A percentile compares a stretch with the other conserved stretches of the same genome.
Conservation (phyloP, 805 yeast genomes). For the Maudiozyma barnettii region DNA sequence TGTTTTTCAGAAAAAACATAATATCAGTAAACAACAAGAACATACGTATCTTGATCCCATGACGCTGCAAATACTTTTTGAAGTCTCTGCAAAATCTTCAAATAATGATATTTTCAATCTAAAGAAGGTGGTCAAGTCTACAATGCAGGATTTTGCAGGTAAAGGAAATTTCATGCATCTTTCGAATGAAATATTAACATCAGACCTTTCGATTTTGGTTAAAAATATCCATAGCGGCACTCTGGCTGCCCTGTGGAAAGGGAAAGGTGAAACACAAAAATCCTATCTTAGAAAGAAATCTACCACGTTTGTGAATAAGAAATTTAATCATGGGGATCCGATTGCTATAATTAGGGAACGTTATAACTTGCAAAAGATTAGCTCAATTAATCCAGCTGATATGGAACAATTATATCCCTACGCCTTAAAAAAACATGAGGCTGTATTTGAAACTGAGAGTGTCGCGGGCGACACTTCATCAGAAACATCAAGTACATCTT, state of each 20-base stretch:
- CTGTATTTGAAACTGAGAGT: neutral
- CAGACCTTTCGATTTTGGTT: conserved; percentile 29
- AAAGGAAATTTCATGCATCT: conserved; percentile 28
- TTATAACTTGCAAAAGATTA: conserved; percentile 1
- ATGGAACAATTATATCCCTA: neutral
- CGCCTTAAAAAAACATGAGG: neutral
- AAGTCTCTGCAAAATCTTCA: conserved; percentile 37
- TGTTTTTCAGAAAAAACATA: conserved; percentile 67
- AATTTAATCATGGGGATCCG: conserved; percentile 20
- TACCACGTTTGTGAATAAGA: conserved; percentile 11
- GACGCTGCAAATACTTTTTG: conserved; percentile 42
- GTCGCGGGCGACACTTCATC: neutral
- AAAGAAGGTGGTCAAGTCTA: conserved; percentile 59
- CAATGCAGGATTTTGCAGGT: conserved; percentile 57
- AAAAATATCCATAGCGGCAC: conserved; percentile 28
- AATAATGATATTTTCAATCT: conserved; percentile 40
- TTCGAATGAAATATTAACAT: conserved; percentile 33
- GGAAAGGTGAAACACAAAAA: conserved; percentile 37
- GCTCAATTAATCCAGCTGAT: conserved; percentile 10
- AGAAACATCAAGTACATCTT: conserved; percentile 7
- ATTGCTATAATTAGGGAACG: neutral
- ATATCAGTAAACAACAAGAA: conserved; percentile 32
- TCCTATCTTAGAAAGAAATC: conserved; percentile 6
- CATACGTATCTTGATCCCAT: conserved; percentile 47
- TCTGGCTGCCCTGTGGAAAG: conserved; percentile 39